A percentile compares a stretch with the other conserved stretches of the same genome.
phyloP scores from a whole-genome alignment of 75 land plant genomes.

The Azolla pinnata region DNA sequence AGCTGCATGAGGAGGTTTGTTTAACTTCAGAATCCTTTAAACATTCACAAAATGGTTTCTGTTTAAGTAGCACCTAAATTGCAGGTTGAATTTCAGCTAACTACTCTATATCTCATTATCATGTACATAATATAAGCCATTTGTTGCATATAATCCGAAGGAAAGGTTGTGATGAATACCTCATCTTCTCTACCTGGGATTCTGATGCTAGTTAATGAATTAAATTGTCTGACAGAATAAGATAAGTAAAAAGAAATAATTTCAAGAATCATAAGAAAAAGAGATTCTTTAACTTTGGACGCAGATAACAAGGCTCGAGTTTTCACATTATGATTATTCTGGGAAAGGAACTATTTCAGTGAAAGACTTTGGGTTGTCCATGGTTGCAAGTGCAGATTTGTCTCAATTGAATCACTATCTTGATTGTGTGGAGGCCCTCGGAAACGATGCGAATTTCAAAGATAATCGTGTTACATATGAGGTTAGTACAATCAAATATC shows the following conservation, averaged over 20 bases:
- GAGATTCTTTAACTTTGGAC: slow-evolving; percentile 1
- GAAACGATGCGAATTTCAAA: slow-evolving; percentile 28
- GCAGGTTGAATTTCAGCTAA: too few species aligned
- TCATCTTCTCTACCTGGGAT: too few species aligned
- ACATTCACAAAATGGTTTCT: not conserved
- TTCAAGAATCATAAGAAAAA: not conserved
- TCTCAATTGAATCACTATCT: slow-evolving; percentile 59
- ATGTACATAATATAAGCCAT: too few species aligned
- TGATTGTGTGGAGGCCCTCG: slow-evolving; percentile 49
- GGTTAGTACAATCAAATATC: too few species aligned
- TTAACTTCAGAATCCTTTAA: too few species aligned
- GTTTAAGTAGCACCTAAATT: too few species aligned
- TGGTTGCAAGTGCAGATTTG: slow-evolving; percentile 83
- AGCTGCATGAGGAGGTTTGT: slow-evolving; percentile 71
- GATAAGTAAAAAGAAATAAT: not conserved
- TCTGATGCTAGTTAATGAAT: too few species aligned
- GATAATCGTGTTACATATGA: slow-evolving; percentile 44
- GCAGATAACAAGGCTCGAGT: slow-evolving; percentile 66
- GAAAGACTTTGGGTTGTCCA: slow-evolving; percentile 70
- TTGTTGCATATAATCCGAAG: too few species aligned
- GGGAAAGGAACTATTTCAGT: slow-evolving; percentile 58
- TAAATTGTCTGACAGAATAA: too few species aligned
- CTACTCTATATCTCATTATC: too few species aligned
- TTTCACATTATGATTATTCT: slow-evolving; percentile 65
- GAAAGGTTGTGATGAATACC: too few species aligned